A percentile compares a stretch with the other conserved stretches of the same genome.
Conservation (phyloP, 2,329 filamentous ascomycete genomes). For the Xylaria sp. region DNA sequence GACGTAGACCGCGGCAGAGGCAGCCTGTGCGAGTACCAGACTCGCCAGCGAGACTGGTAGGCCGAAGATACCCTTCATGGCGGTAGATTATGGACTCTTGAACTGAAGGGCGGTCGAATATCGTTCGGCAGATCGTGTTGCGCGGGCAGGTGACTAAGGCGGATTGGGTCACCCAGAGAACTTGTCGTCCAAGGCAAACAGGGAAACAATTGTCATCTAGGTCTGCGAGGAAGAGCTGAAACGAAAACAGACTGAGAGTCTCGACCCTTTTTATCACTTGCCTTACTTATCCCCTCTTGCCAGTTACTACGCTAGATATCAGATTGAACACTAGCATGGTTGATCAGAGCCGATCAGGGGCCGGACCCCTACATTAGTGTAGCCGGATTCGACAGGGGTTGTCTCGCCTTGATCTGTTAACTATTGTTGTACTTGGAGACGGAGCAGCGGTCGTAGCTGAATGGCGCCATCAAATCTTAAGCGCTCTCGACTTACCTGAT, state of each 20-base stretch:
- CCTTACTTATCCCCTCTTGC: background rate
- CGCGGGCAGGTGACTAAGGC: background rate
- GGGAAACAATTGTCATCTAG: constrained; percentile 19
- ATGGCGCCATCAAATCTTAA: background rate
- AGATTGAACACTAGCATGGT: background rate
- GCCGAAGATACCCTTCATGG: constrained; percentile 19
- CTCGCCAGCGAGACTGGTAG: constrained; percentile 25
- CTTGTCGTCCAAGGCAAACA: background rate
- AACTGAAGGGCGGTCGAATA: background rate
- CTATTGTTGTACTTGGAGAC: background rate
- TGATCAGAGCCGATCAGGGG: constrained; percentile 5
- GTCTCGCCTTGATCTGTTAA: background rate
- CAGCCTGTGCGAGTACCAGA: constrained; percentile 10
- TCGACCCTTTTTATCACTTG: constrained; percentile 12
- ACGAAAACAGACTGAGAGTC: constrained; percentile 11
- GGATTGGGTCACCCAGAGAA: background rate
- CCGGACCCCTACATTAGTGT: background rate
- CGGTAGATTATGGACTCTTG: background rate
- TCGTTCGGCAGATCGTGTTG: background rate
- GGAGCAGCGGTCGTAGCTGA: background rate
- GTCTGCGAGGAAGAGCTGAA: constrained; percentile 17
- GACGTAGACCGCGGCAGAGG: constrained; percentile 33
- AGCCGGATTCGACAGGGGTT: background rate
- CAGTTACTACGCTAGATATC: background rate
- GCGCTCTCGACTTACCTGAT: background rate